Evolutionary conservation across 2,329 filamentous ascomycete species (phyloP), one percentile per base, ranked within the genome.

Genomic region (Microcyclosporella mali): DNA sequence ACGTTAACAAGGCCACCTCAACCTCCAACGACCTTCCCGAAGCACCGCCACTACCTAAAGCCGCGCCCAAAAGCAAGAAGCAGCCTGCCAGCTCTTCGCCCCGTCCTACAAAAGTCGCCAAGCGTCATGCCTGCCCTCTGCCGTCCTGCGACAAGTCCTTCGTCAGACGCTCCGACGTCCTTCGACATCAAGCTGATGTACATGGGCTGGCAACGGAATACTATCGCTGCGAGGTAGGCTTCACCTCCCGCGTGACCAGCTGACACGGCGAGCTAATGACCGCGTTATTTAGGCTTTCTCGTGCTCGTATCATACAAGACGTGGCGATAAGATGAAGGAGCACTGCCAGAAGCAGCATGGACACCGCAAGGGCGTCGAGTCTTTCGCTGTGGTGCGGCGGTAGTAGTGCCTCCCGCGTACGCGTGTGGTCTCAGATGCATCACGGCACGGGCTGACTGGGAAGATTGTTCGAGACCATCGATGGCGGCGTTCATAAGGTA

Each of bases 281-380:
- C 9, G 4, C 9, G 21, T 25, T 4, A 25, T 25, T 4, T 18
- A 17, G n/a, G 33, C 6, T 16, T 12, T 4, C 9, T 21, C 31
- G n/a, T 44, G 41, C 25, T 6, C 19, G 14, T 21, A 40, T 28
- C 30, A 29, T 25, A 44, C 41, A 4, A 44, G 41, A 31, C 37
- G 41, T 15, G 39, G 39, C 12, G 41, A 44, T 21, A 44, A 44
- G 31, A 44, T 44, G 41, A 44, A 35, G 36, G 41, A 44, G 27
- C 41, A 44, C n/a, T 44, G 41, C 31, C 41, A 19, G 19, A 44
- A 33, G 36, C 34, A 39, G 41, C 41, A 44, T 33, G 19, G 37
- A 8, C 41, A 44, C 30, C 21, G 21, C 6, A 25, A 25, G 9
- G 21, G 21, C 9, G 21, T 25, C 4, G 21, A 25, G 21, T 25